A percentile compares a stretch with the other conserved stretches of the same genome.
phyloP scores from a whole-genome alignment of 1,139 yeast species.

The Lodderomyces elongisporus region DNA sequence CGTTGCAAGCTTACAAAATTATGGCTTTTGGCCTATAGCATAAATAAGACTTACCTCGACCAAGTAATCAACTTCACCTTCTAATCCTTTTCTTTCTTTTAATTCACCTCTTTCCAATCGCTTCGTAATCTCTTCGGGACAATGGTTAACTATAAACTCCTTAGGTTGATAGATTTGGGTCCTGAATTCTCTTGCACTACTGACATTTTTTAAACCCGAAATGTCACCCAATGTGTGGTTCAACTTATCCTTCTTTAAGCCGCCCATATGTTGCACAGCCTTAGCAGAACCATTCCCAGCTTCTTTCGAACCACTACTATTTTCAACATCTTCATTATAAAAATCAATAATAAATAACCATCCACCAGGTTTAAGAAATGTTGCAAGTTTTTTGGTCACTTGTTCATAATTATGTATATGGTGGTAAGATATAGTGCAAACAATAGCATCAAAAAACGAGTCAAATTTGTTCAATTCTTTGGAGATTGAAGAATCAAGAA shows the following conservation, averaged over 20 bases:
- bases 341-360: slow-evolving; percentile 34
- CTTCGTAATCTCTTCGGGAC: slow-evolving; percentile 14
- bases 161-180: slow-evolving; percentile 22
- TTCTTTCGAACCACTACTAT: not conserved
- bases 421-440: slow-evolving; percentile 38
- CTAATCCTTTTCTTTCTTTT: slow-evolving; percentile 8
- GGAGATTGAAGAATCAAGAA: slow-evolving; percentile 20
- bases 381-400: slow-evolving; percentile 27
- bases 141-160: slow-evolving; percentile 23
- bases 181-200: slow-evolving; percentile 19
- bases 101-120: slow-evolving; percentile 17
- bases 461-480: slow-evolving; percentile 17
- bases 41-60: slow-evolving; percentile 21
- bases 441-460: slow-evolving; percentile 27
- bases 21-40: slow-evolving; percentile 21
- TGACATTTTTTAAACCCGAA: slow-evolving; percentile 22
- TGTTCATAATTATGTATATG: slow-evolving; percentile 31
- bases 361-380: slow-evolving; percentile 32
- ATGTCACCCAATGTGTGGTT: slow-evolving; percentile 18
- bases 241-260: slow-evolving; percentile 23
- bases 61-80: slow-evolving; percentile 15
- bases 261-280: slow-evolving; percentile 35
- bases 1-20: no score
- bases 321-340: slow-evolving; percentile 29
- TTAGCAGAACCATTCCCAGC: slow-evolving; percentile 4